Evolutionary conservation across 2,329 filamentous ascomycete genomes (phyloP).

Genomic region (Colletotrichum sp.): DNA sequence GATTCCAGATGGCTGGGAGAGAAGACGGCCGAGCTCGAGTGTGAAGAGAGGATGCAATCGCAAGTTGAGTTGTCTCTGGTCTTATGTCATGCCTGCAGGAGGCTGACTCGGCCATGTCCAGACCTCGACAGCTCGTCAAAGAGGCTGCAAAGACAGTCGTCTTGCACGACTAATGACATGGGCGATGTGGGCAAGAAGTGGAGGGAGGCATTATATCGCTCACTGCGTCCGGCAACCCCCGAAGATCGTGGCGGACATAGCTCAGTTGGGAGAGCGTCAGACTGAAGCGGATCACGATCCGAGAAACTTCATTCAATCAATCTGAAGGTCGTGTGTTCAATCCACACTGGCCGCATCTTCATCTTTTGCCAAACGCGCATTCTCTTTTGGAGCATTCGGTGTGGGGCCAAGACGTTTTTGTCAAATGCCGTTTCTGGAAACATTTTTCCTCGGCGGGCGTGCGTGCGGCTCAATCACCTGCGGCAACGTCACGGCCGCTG

Average conservation of each 20-base stretch:
- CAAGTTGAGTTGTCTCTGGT: neutral
- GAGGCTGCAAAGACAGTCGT: neutral
- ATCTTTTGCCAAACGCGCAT: neutral
- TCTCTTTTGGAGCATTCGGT: neutral
- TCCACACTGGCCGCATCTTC: conserved; percentile 21
- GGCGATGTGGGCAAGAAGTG: neutral
- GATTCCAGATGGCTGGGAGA: neutral
- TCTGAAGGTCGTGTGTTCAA: conserved; percentile 23
- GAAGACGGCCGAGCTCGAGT: neutral
- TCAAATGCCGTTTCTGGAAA: neutral
- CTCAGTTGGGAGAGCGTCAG: conserved; percentile 23
- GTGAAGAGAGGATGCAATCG: neutral
- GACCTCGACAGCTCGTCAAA: neutral
- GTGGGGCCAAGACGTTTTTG: neutral
- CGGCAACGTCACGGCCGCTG: neutral
- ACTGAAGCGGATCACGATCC: conserved; percentile 9
- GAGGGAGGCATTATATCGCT: neutral
- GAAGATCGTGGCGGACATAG: conserved; percentile 20
- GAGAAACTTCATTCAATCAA: conserved; percentile 15
- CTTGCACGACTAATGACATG: neutral
- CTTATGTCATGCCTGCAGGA: neutral
- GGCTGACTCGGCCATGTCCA: neutral
- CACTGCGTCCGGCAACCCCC: rapidly evolving
- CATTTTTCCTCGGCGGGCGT: neutral
- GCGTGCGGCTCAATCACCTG: neutral